Conservation (phyloP, 2,329 filamentous ascomycete genomes). For the Venturia pyrina region DNA sequence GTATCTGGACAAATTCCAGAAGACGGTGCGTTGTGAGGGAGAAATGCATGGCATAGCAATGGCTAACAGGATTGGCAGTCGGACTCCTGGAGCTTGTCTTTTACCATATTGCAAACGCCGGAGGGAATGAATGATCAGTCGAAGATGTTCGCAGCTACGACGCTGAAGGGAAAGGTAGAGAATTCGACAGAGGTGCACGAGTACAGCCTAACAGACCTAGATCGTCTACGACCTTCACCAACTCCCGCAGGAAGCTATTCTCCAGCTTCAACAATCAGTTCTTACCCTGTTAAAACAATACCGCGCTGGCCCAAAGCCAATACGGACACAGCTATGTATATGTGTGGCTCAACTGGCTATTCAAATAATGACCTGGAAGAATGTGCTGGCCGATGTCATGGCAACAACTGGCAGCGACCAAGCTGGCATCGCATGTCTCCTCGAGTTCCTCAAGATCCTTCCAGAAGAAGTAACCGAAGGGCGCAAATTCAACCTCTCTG, state of each 20-base stretch:
- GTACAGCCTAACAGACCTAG: slow-evolving; percentile 37
- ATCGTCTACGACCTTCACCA: slow-evolving; percentile 95
- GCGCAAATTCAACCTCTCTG: slow-evolving; percentile 97
- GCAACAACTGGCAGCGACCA: slow-evolving; percentile 65
- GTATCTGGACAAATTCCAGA: slow-evolving; percentile 91
- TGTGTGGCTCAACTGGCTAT: slow-evolving; percentile 91
- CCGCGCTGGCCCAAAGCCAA: slow-evolving; percentile 66
- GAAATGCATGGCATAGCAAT: background rate
- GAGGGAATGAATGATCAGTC: slow-evolving; percentile 66
- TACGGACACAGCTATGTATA: slow-evolving; percentile 82
- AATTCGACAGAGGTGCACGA: slow-evolving; percentile 5
- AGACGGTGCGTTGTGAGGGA: slow-evolving; percentile 60
- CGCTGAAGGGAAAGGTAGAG: slow-evolving; percentile 89
- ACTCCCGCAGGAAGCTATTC: slow-evolving; percentile 64
- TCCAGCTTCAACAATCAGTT: slow-evolving; percentile 72
- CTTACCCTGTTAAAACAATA: slow-evolving; percentile 72
- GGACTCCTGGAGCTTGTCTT: slow-evolving; percentile 82
- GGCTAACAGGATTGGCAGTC: slow-evolving; percentile 43
- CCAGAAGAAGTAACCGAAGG: slow-evolving; percentile 98
- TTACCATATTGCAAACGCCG: slow-evolving; percentile 69
- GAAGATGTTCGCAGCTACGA: slow-evolving; percentile 92
- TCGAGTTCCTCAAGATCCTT: slow-evolving; percentile 93
- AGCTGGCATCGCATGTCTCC: slow-evolving; percentile 71
- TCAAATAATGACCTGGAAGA: slow-evolving; percentile 92
- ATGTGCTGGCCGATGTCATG: slow-evolving; percentile 77